These are phyloP conservation scores for Emmonsiellopsis sp. DNA, from an alignment of 2,329 filamentous ascomycete genomes.

Conservation along the genomic window DNA sequence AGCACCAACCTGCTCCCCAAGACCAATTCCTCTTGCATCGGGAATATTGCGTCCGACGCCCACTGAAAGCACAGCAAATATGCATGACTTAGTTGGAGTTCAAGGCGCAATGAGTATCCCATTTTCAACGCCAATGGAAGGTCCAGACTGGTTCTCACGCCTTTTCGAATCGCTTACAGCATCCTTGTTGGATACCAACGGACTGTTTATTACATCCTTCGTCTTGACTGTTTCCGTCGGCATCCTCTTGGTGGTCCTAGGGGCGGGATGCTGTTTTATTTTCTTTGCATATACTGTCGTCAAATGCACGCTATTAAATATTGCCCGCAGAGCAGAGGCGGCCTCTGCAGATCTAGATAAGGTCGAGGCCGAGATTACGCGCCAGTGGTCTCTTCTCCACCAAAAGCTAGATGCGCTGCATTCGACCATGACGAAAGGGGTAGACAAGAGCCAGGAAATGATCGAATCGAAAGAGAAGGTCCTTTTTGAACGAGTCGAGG, in stretches of 20 bases:
- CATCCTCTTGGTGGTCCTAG: background rate
- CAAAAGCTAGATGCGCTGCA: background rate
- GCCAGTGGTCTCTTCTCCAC: background rate
- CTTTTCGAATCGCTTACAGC: background rate
- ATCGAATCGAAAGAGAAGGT: background rate
- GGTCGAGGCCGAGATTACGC: background rate
- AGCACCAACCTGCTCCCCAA: background rate
- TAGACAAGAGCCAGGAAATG: background rate
- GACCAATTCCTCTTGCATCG: background rate
- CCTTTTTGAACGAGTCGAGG: background rate
- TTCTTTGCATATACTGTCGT: background rate
- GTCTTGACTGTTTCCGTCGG: slow-evolving; percentile 1
- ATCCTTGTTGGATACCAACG: background rate
- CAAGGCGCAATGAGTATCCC: background rate
- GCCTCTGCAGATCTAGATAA: background rate
- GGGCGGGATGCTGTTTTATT: background rate
- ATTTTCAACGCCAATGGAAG: background rate
- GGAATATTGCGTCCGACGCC: background rate
- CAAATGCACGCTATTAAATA: background rate
- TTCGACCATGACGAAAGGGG: background rate
- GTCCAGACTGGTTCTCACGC: background rate
- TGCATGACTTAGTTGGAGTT: background rate
- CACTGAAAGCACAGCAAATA: background rate
- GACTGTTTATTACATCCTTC: background rate
- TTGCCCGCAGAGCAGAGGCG: background rate